A percentile compares a stretch with the other conserved stretches of the same genome.
Conservation (phyloP, 163 green algal species). For the Trebouxiophyceae sp. region DNA sequence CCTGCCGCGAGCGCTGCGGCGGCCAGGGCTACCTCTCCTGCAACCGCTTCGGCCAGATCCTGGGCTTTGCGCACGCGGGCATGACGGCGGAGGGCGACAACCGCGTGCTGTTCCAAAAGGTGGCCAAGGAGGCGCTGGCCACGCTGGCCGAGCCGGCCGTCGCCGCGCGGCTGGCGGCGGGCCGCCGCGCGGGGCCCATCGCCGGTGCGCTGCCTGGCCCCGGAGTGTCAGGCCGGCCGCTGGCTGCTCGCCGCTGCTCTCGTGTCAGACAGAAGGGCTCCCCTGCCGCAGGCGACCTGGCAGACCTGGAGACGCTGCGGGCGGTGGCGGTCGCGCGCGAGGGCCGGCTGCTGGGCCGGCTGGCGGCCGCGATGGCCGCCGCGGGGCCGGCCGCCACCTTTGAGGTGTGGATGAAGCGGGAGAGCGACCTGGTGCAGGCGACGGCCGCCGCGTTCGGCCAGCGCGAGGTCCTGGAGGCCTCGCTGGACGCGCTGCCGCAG, state of each 20-base stretch:
- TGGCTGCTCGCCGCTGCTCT: too few relatives aligned
- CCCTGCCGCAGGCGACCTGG: constrained; percentile 5
- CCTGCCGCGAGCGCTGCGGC: constrained; percentile 70
- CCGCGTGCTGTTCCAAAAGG: constrained; percentile 89
- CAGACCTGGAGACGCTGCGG: constrained; percentile 30
- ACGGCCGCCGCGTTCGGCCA: constrained; percentile 60
- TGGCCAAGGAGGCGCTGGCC: constrained; percentile 82
- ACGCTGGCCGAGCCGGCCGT: constrained; percentile 33
- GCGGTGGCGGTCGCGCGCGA: constrained; percentile 61
- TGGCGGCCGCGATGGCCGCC: constrained; percentile 46
- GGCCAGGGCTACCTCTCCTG: constrained; percentile 81
- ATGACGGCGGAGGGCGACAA: constrained; percentile 94
- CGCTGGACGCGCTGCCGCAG: constrained; percentile 21
- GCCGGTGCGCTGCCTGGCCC: too few relatives aligned
- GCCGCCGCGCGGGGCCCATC: not conserved
- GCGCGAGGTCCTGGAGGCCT: constrained; percentile 68
- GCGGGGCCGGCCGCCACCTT: constrained; percentile 2
- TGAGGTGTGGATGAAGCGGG: constrained; percentile 84
- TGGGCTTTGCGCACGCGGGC: constrained; percentile 85
- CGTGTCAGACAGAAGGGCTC: too few relatives aligned
- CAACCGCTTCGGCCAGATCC: constrained; percentile 80
- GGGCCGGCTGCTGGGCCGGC: constrained; percentile 46
- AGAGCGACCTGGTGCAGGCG: constrained; percentile 74
- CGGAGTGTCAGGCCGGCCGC: too few relatives aligned
- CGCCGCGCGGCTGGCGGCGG: constrained; percentile 35